phyloP scores from a whole-genome alignment of 2,329 filamentous ascomycete genomes.

The Fonsecaea erecta region DNA sequence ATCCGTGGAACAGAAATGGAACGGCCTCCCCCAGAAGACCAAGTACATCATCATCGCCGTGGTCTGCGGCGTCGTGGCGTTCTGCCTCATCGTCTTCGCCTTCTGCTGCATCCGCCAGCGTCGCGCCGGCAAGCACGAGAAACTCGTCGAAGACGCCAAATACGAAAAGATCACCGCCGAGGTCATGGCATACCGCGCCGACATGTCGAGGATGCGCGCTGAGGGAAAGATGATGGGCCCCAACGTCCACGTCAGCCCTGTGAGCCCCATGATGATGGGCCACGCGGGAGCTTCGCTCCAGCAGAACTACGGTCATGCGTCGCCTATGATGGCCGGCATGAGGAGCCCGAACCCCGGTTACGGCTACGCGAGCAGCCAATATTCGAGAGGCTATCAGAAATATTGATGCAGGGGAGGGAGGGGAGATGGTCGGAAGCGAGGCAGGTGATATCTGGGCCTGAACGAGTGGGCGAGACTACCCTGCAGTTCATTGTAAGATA shows the following conservation, averaged over 20 bases:
- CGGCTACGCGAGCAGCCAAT: conserved; percentile 8
- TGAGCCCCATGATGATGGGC: conserved; percentile 28
- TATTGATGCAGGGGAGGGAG: conserved; percentile 21
- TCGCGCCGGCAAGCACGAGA: conserved; percentile 55
- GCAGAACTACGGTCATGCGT: conserved; percentile 18
- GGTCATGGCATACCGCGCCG: conserved; percentile 39
- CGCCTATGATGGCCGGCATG: conserved; percentile 28
- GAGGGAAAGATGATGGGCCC: conserved; percentile 28
- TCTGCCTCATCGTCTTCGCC: conserved; percentile 45
- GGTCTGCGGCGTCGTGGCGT: conserved; percentile 43
- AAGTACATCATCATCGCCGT: conserved; percentile 55
- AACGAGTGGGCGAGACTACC: background rate
- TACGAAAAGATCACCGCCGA: conserved; percentile 50
- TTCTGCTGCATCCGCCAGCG: conserved; percentile 58
- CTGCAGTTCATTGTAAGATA: conserved; percentile 14
- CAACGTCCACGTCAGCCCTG: conserved; percentile 13
- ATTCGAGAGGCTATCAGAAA: conserved; percentile 31
- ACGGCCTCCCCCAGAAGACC: conserved; percentile 50
- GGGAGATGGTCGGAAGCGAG: background rate
- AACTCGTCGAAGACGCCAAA: conserved; percentile 52
- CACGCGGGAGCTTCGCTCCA: conserved; percentile 24
- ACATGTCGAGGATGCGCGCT: conserved; percentile 34
- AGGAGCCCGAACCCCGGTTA: conserved; percentile 26
- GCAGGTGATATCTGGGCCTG: background rate
- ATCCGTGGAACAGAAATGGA: conserved; percentile 46